Percentiles rank a stretch among this genome's conserved stretches.
Conservation (phyloP, 805 yeast genomes). For the Metschnikowia orientalis region DNA sequence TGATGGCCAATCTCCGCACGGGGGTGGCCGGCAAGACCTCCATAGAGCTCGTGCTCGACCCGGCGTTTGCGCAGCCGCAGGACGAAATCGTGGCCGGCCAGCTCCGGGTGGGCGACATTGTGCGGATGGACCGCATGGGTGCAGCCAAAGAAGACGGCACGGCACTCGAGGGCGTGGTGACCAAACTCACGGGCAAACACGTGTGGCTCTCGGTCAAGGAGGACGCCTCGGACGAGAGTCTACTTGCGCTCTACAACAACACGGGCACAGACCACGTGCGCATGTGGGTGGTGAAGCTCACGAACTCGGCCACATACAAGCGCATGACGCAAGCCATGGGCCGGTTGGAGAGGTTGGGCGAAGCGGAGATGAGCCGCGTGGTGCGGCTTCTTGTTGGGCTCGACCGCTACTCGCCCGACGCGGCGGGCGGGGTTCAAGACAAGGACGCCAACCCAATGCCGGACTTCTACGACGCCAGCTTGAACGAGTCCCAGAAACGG, state of each 20-base stretch:
- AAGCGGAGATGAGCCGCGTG: conserved; percentile 26
- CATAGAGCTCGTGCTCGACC: conserved; percentile 58
- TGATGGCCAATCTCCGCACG: conserved; percentile 57
- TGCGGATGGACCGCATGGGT: conserved; percentile 50
- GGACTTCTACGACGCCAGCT: conserved; percentile 36
- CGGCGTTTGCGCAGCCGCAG: conserved; percentile 34
- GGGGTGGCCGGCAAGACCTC: conserved; percentile 76
- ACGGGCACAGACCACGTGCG: conserved; percentile 36
- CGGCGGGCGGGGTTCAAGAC: neutral
- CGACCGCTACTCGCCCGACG: conserved; percentile 24
- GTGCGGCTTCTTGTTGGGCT: conserved; percentile 48
- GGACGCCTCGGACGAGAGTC: conserved; percentile 44
- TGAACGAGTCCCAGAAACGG: conserved; percentile 66
- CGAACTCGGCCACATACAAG: conserved; percentile 68
- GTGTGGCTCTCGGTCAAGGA: conserved; percentile 58
- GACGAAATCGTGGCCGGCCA: conserved; percentile 44
- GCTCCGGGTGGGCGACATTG: conserved; percentile 73
- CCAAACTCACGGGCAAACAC: conserved; percentile 44
- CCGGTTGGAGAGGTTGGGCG: conserved; percentile 50
- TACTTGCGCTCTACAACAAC: conserved; percentile 44
- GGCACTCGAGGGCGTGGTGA: conserved; percentile 61
- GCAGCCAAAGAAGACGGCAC: conserved; percentile 18
- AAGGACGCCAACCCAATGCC: conserved; percentile 16
- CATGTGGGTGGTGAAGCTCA: conserved; percentile 64
- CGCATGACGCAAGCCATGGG: conserved; percentile 76